A percentile compares a stretch with the other conserved stretches of the same genome.
phyloP scores from a whole-genome alignment of 345 rosid species.

The Barbarea vulgaris region DNA sequence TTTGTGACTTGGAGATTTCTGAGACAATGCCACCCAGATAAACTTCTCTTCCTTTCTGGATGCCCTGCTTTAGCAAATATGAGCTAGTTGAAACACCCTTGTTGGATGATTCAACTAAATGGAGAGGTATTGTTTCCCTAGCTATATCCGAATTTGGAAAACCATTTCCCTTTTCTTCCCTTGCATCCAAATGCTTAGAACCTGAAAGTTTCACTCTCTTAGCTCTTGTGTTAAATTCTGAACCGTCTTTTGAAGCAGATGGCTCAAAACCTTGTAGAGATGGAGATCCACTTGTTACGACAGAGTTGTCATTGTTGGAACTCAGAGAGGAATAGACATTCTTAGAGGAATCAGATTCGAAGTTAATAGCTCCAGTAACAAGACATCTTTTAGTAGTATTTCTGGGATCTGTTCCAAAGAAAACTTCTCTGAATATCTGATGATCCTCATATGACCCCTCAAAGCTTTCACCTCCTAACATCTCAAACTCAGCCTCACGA shows the following conservation, averaged over 20 bases:
- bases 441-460: constrained; percentile 67
- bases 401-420: constrained; percentile 50
- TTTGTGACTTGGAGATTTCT: constrained; percentile 38
- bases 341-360: constrained; percentile 51
- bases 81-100: constrained; percentile 59
- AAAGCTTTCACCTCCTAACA: constrained; percentile 51
- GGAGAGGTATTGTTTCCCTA: constrained; percentile 45
- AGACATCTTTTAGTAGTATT: constrained; percentile 51
- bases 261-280: constrained; percentile 42
- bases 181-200: constrained; percentile 32
- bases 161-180: constrained; percentile 34
- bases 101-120: constrained; percentile 63
- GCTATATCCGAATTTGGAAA: constrained; percentile 35
- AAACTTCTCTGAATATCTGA: constrained; percentile 56
- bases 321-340: constrained; percentile 44
- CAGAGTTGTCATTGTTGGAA: constrained; percentile 65
- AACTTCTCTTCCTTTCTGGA: constrained; percentile 36
- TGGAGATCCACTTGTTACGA: constrained; percentile 55
- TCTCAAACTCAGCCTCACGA: constrained; percentile 37
- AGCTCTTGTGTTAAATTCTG: constrained; percentile 39
- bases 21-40: constrained; percentile 39
- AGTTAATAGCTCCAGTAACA: constrained; percentile 52
- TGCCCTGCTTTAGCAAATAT: constrained; percentile 54
- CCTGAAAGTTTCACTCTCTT: constrained; percentile 59
- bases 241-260: constrained; percentile 41